phyloP scores from a whole-genome alignment of 129 eudicot genomes.

The Lactuca saligna region DNA sequence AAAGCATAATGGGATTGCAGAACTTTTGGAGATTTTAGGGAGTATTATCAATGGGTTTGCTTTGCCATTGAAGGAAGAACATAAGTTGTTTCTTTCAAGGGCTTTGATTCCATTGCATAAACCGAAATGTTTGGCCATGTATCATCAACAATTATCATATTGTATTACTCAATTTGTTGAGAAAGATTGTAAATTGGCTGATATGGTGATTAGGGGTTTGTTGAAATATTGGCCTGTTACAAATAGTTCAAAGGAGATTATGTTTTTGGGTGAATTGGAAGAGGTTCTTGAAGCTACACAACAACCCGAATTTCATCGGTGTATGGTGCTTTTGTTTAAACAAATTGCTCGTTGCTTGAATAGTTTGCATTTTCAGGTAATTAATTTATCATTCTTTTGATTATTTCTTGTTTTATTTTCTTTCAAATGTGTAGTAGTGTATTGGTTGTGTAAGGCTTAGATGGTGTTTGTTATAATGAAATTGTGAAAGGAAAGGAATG shows the following conservation, averaged over 20 bases:
- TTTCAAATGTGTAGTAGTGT: background rate
- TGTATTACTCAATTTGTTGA: slow-evolving; percentile 77
- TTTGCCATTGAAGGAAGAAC: slow-evolving; percentile 86
- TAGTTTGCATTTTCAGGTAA: slow-evolving; percentile 87
- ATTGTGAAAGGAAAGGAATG: too few relatives aligned
- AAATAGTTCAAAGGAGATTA: slow-evolving; percentile 74
- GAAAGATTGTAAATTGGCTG: slow-evolving; percentile 87
- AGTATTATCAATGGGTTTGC: slow-evolving; percentile 84
- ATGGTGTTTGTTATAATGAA: too few relatives aligned
- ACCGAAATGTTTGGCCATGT: slow-evolving; percentile 75
- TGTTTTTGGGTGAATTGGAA: slow-evolving; percentile 80
- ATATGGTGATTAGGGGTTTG: slow-evolving; percentile 72
- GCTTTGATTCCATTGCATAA: slow-evolving; percentile 75
- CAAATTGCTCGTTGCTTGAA: slow-evolving; percentile 72
- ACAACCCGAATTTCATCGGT: slow-evolving; percentile 71
- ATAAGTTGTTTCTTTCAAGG: slow-evolving; percentile 70
- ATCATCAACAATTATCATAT: slow-evolving; percentile 76
- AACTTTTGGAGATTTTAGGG: slow-evolving; percentile 80
- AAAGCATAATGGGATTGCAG: slow-evolving; percentile 80
- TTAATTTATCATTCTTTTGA: slow-evolving; percentile 2
- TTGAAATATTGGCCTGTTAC: slow-evolving; percentile 88
- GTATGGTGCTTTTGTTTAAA: slow-evolving; percentile 77
- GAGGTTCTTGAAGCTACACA: slow-evolving; percentile 86
- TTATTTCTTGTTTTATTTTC: background rate
- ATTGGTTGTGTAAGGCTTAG: too few relatives aligned